Base-by-base conservation (phyloP, 169 alveolate species). In the Cryptosporidium parvum region DNA sequence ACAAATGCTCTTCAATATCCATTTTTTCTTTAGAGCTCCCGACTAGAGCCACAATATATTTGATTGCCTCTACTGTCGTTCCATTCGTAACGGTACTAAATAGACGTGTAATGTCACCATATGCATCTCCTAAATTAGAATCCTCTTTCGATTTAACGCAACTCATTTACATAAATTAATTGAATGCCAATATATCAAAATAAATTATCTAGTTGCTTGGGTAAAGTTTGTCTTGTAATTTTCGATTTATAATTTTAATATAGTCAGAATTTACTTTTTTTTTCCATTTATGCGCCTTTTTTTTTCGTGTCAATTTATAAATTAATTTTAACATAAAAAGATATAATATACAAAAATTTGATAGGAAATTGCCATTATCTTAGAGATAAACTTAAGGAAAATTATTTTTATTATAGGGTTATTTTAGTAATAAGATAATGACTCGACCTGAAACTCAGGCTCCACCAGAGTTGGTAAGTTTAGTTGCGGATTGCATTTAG, bases 381-480 rank as follows among this genome's bases (percentile, higher is more conserved):
- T 2, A 9, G 67, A 56, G 35, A 26, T 56, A 48, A 48, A 48
- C 56, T 16, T 48, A 48, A 14, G 18, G 1, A 48, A 48, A 48
- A 48, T 48, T 14, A 48, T 21, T 48, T 4, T 23, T 31, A 12
- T 59, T n/a, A 59, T 65, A n/a, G 53, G 39, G 16, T 69, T 42
- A 35, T 3, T n/a, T 16, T 45, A 23, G 39, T 10, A 69, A 39
- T 44, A 35, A 8, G 29, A 65, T 8, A 61, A 80, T 80, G 89
- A 65, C 75, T 35, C 73, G 89, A 4, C 89, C 89, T 44, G 89
- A 80, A 45, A 37, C 39, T 62, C 75, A 61, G 51, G 89, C 89
- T 62, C 89, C 89, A n/a, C 89, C 89, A 62, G 89, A 80, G 10
- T 16, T 80, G 52, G 89, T 80, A 80, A 59, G 89, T 80, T 51